These are phyloP conservation scores for Hanseniaspora taiwanica DNA, from an alignment of 805 yeast species.

Conservation along the genomic window DNA sequence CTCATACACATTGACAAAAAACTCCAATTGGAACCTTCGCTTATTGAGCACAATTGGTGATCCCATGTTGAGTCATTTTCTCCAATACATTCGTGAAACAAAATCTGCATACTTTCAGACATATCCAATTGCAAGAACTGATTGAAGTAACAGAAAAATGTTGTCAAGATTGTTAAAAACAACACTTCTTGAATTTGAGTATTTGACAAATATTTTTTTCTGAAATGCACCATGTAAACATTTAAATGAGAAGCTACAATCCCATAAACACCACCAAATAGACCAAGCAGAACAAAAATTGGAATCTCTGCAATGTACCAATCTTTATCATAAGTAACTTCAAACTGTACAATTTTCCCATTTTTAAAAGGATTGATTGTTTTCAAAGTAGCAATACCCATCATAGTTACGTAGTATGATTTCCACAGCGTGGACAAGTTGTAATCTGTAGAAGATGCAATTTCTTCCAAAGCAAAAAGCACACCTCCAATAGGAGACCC, in stretches of 20 bases:
- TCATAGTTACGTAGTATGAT: constrained; percentile 78
- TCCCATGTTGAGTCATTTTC: constrained; percentile 28
- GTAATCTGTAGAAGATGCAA: constrained; percentile 49
- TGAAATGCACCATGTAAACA: constrained; percentile 59
- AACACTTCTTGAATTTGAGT: constrained; percentile 62
- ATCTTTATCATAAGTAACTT: constrained; percentile 71
- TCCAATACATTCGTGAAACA: constrained; percentile 67
- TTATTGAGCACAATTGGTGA: constrained; percentile 28
- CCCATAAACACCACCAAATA: constrained; percentile 89
- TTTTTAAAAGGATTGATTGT: constrained; percentile 83
- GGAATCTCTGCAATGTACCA: constrained; percentile 87
- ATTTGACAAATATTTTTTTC: constrained; percentile 48
- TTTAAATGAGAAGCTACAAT: constrained; percentile 63
- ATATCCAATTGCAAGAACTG: constrained; percentile 73
- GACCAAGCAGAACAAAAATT: constrained; percentile 61
- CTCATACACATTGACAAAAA: constrained; percentile 32
- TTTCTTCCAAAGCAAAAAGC: constrained; percentile 83
- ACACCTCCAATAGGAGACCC: constrained; percentile 97
- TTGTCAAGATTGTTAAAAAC: constrained; percentile 52
- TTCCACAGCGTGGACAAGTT: constrained; percentile 78
- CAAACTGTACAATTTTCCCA: constrained; percentile 87
- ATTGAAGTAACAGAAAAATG: constrained; percentile 70
- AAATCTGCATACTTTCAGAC: constrained; percentile 88
- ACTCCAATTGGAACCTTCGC: constrained; percentile 17
- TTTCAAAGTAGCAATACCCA: constrained; percentile 73